Base-by-base conservation (phyloP, 768 basidiomycete species). In the Ephemerocybe angulata region DNA sequence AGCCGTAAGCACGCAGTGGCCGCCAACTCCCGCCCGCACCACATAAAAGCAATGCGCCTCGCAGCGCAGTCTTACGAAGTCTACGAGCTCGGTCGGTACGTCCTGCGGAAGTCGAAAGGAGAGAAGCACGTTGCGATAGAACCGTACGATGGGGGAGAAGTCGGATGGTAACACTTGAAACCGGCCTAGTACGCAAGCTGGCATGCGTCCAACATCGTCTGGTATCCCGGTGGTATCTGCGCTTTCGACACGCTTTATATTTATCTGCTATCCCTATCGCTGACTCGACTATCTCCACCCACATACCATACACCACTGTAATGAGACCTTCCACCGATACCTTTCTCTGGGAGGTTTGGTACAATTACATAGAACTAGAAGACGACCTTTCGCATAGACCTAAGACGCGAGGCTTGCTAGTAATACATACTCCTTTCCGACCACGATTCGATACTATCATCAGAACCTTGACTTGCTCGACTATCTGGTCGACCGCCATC, bases 1-100 rank as follows among this genome's bases (percentile, higher is more conserved):
- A 91, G 88, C 38, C 85, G 94, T 5, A 80, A 80, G 60, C 88
- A 93, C 57, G 96, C 95, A 3, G 72, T 85, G 25, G 85, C 84
- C 3, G 94, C 94, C 0, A 92, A 84, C 60, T 81, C 84, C 0
- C 80, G 86, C 5, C 92, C 91, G 13, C 79, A 87, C 54, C 96
- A 98, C 63, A 79, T 87, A 53, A 78, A 78, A 35, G 96, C 95
- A 1, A 92, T 92, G 85, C 81, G 76, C 57, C 81, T 96, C 4
- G 88, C 96, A 0, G 82, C 80, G 8, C 69, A 70, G 3, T 85
- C 88, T 2, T 97, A 93, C 67, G 88, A 93, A 61, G 71, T 80
- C 10, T 97, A 94, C 66, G 70, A 76, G 13, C 75, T 97, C 4
- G 88, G 93, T 65, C 81, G 95, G 12, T 82, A 90, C 64, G 75